phyloP scores from a whole-genome alignment of 148 eudicot species.

The Fagopyrum esculentum region DNA sequence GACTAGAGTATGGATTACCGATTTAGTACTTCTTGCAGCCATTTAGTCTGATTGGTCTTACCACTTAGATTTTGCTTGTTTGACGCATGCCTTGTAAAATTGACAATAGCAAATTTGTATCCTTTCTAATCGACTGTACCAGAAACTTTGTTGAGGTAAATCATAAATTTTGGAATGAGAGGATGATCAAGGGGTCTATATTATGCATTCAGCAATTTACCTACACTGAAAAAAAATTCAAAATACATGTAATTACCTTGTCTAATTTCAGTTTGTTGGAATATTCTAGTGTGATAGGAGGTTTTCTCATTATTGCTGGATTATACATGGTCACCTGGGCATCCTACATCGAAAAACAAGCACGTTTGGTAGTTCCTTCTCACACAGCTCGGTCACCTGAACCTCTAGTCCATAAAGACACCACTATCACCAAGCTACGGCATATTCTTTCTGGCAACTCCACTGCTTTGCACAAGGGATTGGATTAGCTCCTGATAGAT shows the following conservation, averaged over 20 bases:
- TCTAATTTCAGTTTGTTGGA: not conserved
- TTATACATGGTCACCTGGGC: conserved; percentile 95
- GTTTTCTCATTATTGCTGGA: conserved; percentile 68
- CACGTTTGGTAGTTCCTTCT: conserved; percentile 23
- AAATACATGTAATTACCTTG: not conserved
- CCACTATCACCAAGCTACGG: conserved; percentile 37
- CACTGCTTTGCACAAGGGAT: conserved; percentile 41
- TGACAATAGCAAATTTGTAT: too few species aligned
- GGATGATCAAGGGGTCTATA: not conserved
- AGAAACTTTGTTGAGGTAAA: not conserved
- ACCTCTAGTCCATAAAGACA: conserved; percentile 45
- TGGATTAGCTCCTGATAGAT: conserved; percentile 40
- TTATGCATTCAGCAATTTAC: not conserved
- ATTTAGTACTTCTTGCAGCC: too few species aligned
- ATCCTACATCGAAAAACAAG: conserved; percentile 58
- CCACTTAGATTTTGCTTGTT: too few species aligned
- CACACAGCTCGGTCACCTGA: conserved; percentile 39
- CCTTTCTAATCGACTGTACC: not conserved
- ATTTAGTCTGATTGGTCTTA: too few species aligned
- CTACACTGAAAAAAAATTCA: not conserved
- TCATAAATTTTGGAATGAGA: not conserved
- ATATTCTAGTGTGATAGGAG: conserved; percentile 63
- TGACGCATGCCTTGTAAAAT: too few species aligned
- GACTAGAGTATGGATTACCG: too few species aligned
- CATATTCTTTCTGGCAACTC: conserved; percentile 48